A percentile compares a stretch with the other conserved stretches of the same genome.
Conservation (phyloP, 768 basidiomycete species). For the Mycena chlorophos region DNA sequence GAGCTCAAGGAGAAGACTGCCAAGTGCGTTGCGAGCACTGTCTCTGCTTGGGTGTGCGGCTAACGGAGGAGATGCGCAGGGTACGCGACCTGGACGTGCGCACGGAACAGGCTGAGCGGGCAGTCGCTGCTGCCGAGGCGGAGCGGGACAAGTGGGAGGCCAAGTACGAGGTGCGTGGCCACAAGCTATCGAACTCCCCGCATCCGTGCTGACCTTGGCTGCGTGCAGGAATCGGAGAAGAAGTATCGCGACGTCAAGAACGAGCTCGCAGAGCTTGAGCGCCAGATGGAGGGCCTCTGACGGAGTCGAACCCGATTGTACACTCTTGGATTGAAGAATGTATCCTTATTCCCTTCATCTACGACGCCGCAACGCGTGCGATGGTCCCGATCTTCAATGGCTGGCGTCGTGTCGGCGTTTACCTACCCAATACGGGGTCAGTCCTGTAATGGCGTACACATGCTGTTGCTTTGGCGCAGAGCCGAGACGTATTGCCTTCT, state of each 20-base stretch:
- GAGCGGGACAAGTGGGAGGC: constrained; percentile 17
- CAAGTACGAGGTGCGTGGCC: constrained; percentile 11
- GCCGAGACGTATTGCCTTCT: too few species aligned
- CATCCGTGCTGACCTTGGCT: neutral
- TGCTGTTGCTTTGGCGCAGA: too few species aligned
- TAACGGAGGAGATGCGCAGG: neutral
- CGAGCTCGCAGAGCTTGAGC: constrained; percentile 4
- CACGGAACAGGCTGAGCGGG: constrained; percentile 13
- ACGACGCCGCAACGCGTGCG: too few species aligned
- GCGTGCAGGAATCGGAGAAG: neutral
- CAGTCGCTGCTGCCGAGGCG: constrained; percentile 3
- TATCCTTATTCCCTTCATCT: too few species aligned
- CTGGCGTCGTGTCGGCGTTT: too few species aligned
- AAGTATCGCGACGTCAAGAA: constrained; percentile 3
- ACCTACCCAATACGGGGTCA: too few species aligned
- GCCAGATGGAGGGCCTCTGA: constrained; percentile 6
- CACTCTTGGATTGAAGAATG: neutral
- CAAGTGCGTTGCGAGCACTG: constrained; percentile 58
- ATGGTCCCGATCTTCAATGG: too few species aligned
- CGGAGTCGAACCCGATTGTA: neutral
- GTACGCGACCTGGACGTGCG: constrained; percentile 6
- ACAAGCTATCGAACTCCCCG: neutral
- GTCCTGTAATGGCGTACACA: too few species aligned
- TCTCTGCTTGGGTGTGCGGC: neutral
- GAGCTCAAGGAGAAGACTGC: constrained; percentile 74